Evolutionary conservation across 1,284 basidiomycete genomes (phyloP).

Genomic region (Marasmius tenuissimus): DNA sequence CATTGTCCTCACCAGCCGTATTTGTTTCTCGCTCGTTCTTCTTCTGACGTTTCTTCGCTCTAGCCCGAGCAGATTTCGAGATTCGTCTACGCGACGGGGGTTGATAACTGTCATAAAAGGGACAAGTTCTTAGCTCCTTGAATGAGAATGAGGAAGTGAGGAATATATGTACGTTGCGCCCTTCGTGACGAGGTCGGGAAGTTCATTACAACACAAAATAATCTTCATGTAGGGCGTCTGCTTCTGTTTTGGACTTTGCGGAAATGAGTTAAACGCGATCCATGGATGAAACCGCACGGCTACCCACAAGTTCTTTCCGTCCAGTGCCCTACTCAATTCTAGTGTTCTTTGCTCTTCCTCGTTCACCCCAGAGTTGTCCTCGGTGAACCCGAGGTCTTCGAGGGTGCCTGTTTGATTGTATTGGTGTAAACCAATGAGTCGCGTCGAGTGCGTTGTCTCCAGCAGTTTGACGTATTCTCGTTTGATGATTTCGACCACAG

Average conservation of each 20-base stretch:
- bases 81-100: slow-evolving; percentile 49
- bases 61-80: slow-evolving; percentile 57
- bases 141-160: background rate
- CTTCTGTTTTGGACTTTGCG: slow-evolving; percentile 55
- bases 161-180: slow-evolving; percentile 51
- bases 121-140: background rate
- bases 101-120: slow-evolving; percentile 48
- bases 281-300: slow-evolving; percentile 2
- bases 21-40: background rate
- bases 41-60: slow-evolving; percentile 45
- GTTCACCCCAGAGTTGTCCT: slow-evolving; percentile 9
- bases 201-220: slow-evolving; percentile 55
- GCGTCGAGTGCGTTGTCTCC: slow-evolving; percentile 35
- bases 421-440: slow-evolving; percentile 67
- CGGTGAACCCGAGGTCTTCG: slow-evolving; percentile 36
- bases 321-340: slow-evolving; percentile 38
- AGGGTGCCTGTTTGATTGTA: slow-evolving; percentile 74
- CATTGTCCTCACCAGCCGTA: too few relatives aligned
- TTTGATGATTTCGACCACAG: slow-evolving; percentile 83
- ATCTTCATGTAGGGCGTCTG: slow-evolving; percentile 76
- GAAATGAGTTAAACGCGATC: background rate
- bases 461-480: slow-evolving; percentile 67
- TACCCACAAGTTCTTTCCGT: slow-evolving; percentile 61
- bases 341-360: slow-evolving; percentile 31
- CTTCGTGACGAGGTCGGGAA: slow-evolving; percentile 39